Evolutionary conservation across 768 basidiomycete species (phyloP).

Genomic region (Steccherinum ochraceum): DNA sequence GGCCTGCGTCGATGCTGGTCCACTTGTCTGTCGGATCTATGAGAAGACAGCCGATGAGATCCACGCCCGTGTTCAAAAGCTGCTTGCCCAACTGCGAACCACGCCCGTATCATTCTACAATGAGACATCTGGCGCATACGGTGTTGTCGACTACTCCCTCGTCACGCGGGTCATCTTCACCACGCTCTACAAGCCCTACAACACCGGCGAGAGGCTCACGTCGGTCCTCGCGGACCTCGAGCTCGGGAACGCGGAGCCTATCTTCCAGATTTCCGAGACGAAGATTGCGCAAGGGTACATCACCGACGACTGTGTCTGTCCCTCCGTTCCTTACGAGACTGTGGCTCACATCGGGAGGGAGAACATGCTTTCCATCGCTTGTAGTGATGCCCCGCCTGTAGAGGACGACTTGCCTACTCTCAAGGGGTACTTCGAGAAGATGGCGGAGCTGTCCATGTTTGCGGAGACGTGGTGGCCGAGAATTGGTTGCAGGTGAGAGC

Average conservation of each 20-base stretch:
- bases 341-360: background rate
- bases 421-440: background rate
- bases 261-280: background rate
- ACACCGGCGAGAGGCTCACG: background rate
- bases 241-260: background rate
- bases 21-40: slow-evolving; percentile 10
- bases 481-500: slow-evolving; percentile 1
- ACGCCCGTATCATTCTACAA: background rate
- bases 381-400: slow-evolving; percentile 7
- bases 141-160: slow-evolving; percentile 7
- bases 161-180: slow-evolving; percentile 7
- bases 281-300: background rate
- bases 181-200: slow-evolving; percentile 6
- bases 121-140: slow-evolving; percentile 1
- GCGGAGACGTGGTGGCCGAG: slow-evolving; percentile 1
- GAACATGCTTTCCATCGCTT: slow-evolving; percentile 4
- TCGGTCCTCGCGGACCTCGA: background rate
- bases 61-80: background rate
- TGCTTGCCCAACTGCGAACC: background rate
- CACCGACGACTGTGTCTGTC: background rate
- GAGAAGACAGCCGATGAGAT: slow-evolving; percentile 4
- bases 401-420: background rate
- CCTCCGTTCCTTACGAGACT: no score
- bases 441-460: slow-evolving; percentile 10
- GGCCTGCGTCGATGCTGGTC: slow-evolving; percentile 8